phyloP scores from a whole-genome alignment of 2,329 filamentous ascomycete genomes.

The Elsinoe ampelina region DNA sequence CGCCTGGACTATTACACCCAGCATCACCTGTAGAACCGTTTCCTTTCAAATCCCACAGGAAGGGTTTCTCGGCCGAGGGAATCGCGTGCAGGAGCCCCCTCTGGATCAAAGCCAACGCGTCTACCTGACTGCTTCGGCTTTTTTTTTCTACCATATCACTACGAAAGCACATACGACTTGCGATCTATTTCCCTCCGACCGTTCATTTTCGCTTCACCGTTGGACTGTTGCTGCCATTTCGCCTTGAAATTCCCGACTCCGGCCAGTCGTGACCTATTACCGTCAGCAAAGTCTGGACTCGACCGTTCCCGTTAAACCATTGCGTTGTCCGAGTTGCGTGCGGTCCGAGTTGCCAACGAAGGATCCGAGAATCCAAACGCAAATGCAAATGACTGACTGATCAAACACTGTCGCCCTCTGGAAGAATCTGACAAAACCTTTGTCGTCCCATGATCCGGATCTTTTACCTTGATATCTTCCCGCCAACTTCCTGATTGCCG shows the following conservation, averaged over 20 bases:
- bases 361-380: not conserved
- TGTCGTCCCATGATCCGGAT: conserved; percentile 1
- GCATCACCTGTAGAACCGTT: conserved; percentile 3
- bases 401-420: not conserved
- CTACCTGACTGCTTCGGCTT: not conserved
- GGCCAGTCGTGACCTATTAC: not conserved
- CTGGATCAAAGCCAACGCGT: not conserved
- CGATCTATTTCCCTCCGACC: conserved; percentile 5
- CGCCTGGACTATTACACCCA: not conserved
- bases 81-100: not conserved
- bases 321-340: conserved; percentile 8
- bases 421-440: not conserved
- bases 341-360: not conserved
- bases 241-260: conserved; percentile 1
- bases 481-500: conserved; percentile 4
- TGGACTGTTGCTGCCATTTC: conserved; percentile 7
- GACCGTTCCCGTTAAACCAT: conserved; percentile 7
- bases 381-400: conserved; percentile 2
- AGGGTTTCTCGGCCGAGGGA: not conserved
- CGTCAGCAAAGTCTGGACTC: conserved; percentile 5
- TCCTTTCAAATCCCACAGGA: conserved; percentile 12
- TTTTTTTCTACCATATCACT: not conserved
- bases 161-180: not conserved
- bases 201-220: not conserved
- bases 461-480: conserved; percentile 1